phyloP scores from a whole-genome alignment of 2,329 filamentous ascomycete species.

The Colletotrichum higginsianum region DNA sequence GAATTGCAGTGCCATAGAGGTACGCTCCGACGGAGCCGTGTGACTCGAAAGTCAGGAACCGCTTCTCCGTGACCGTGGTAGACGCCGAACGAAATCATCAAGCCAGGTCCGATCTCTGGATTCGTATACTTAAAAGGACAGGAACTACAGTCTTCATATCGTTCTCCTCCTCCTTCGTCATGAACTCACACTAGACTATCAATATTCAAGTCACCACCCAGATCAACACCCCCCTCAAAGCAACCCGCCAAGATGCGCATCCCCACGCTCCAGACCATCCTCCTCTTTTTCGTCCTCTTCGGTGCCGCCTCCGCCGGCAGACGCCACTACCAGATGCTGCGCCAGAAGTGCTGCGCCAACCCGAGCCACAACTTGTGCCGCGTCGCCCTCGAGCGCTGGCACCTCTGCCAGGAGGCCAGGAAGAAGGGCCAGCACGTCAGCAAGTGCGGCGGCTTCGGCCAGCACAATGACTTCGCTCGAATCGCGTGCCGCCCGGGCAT shows the following conservation, averaged over 20 bases:
- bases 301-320: not conserved
- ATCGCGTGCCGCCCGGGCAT: conserved; percentile 17
- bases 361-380: conserved; percentile 2
- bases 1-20: not conserved
- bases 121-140: no score
- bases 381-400: conserved; percentile 3
- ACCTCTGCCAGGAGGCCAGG: not conserved
- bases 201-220: not conserved
- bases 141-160: no score
- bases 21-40: not conserved
- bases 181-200: not conserved
- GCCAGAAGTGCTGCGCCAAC: conserved; percentile 1
- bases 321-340: not conserved
- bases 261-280: not conserved
- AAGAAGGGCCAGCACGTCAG: not conserved
- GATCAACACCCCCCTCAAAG: not conserved
- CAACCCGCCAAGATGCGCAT: not conserved
- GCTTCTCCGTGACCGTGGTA: not conserved
- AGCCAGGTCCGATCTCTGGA: not conserved
- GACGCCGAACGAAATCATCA: not conserved
- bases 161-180: no score
- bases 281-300: conserved; percentile 3
- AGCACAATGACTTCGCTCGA: not conserved
- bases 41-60: not conserved
- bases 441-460: not conserved